Conservation (phyloP, 495 filamentous ascomycete genomes). For the Bathelium albidoporum region DNA sequence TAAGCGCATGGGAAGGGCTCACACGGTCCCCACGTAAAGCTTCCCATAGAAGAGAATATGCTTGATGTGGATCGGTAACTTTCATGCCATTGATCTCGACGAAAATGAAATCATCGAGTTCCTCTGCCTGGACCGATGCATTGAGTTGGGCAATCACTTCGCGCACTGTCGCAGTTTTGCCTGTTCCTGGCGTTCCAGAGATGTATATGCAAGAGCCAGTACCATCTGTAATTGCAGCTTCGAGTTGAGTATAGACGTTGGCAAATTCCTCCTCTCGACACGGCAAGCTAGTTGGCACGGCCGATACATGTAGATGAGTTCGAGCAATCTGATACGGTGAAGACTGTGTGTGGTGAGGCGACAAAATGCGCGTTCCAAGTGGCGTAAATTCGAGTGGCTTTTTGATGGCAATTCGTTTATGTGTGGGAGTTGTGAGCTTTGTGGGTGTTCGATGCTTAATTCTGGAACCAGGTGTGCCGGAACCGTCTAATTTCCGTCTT, state of each 20-base stretch:
- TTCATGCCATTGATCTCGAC: conserved; percentile 99
- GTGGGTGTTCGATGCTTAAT: conserved; percentile 42
- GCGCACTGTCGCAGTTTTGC: conserved; percentile 95
- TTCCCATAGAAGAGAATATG: conserved; percentile 93
- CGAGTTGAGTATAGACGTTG: conserved; percentile 84
- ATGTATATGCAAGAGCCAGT: conserved; percentile 97
- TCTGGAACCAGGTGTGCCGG: conserved; percentile 49
- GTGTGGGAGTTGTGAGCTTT: conserved; percentile 58
- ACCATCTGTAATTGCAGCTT: conserved; percentile 87
- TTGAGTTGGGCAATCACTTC: conserved; percentile 89
- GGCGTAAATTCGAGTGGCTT: conserved; percentile 93
- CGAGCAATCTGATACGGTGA: conserved; percentile 90
- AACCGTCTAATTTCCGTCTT: conserved; percentile 38
- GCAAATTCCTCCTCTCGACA: conserved; percentile 89
- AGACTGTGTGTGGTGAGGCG: conserved; percentile 62
- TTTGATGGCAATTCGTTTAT: conserved; percentile 71
- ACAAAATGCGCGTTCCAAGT: conserved; percentile 75
- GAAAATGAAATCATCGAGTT: conserved; percentile 97
- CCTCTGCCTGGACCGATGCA: conserved; percentile 70
- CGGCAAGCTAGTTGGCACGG: conserved; percentile 78
- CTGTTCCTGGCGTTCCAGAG: conserved; percentile 97
- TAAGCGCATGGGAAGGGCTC: conserved; percentile 80
- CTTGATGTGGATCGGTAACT: conserved; percentile 93
- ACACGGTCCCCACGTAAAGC: conserved; percentile 88
- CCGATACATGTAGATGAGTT: conserved; percentile 80